A percentile compares a stretch with the other conserved stretches of the same genome.
Evolutionary conservation across 305 asterid genomes (phyloP).

Genomic region (Andrographis paniculata): DNA sequence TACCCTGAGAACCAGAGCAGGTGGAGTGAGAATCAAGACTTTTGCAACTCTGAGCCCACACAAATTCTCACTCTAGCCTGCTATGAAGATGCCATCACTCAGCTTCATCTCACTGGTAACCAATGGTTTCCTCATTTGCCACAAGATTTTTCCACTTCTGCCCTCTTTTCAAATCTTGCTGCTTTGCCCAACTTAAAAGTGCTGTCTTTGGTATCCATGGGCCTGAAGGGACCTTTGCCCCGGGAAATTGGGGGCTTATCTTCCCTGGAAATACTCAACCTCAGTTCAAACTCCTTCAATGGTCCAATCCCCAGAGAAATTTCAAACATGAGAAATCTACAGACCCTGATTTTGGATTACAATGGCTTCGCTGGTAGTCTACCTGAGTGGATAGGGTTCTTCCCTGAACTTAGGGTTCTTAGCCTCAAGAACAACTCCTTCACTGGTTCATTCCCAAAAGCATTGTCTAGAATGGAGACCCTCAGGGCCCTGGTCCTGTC

Average conservation of each 20-base stretch:
- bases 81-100: slow-evolving; percentile 72
- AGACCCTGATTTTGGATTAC: slow-evolving; percentile 60
- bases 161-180: slow-evolving; percentile 48
- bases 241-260: slow-evolving; percentile 34
- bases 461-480: slow-evolving; percentile 30
- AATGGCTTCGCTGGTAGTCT: slow-evolving; percentile 50
- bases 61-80: slow-evolving; percentile 57
- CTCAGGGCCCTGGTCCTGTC: slow-evolving; percentile 55
- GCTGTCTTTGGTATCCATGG: slow-evolving; percentile 62
- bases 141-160: slow-evolving; percentile 38
- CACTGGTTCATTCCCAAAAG: slow-evolving; percentile 40
- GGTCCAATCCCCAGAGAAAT: slow-evolving; percentile 60
- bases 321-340: slow-evolving; percentile 43
- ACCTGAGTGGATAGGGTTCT: slow-evolving; percentile 45
- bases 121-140: slow-evolving; percentile 29
- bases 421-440: slow-evolving; percentile 72
- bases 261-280: slow-evolving; percentile 59
- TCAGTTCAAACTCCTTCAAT: slow-evolving; percentile 51
- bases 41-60: slow-evolving; percentile 50
- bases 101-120: slow-evolving; percentile 60
- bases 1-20: slow-evolving; percentile 39
- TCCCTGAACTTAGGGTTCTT: slow-evolving; percentile 46
- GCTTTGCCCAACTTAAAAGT: slow-evolving; percentile 63
- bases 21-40: slow-evolving; percentile 51
- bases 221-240: slow-evolving; percentile 64